These are phyloP conservation scores for Tolypocladium album DNA, from an alignment of 2,329 filamentous ascomycete species.

Conservation along the genomic window DNA sequence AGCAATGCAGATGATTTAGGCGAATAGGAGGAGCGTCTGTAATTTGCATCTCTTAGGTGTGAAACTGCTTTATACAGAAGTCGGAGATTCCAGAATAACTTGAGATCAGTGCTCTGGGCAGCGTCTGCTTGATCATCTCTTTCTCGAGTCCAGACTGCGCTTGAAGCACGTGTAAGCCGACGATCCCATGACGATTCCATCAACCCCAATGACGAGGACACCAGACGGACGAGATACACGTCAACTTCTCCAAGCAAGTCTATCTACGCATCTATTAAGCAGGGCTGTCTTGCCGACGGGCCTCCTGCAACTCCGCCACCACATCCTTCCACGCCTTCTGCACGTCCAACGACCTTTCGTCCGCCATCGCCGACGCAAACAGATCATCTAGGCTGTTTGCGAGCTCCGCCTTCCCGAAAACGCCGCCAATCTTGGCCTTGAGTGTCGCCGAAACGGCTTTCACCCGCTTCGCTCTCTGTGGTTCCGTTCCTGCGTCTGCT, in stretches of 20 bases:
- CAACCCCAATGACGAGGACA: not conserved
- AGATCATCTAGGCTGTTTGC: conserved; percentile 19
- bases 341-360: conserved; percentile 34
- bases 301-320: conserved; percentile 16
- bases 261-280: not conserved
- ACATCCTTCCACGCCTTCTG: conserved; percentile 30
- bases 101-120: not conserved
- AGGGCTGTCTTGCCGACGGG: not conserved
- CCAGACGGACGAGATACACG: not conserved
- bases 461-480: conserved; percentile 36
- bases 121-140: not conserved
- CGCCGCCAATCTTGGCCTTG: conserved; percentile 29
- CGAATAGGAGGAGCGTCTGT: not conserved
- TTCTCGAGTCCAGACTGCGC: too few species aligned
- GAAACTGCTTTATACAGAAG: too few species aligned
- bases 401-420: conserved; percentile 24
- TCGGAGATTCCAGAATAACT: too few species aligned
- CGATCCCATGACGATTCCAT: too few species aligned
- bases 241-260: not conserved
- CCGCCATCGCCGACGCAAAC: conserved; percentile 21
- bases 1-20: not conserved
- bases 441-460: conserved; percentile 32
- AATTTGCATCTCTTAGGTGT: too few species aligned
- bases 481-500: conserved; percentile 37
- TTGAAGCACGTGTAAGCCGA: too few species aligned